phyloP scores from a whole-genome alignment of 345 rosid species.

The Aethionema arabicum region DNA sequence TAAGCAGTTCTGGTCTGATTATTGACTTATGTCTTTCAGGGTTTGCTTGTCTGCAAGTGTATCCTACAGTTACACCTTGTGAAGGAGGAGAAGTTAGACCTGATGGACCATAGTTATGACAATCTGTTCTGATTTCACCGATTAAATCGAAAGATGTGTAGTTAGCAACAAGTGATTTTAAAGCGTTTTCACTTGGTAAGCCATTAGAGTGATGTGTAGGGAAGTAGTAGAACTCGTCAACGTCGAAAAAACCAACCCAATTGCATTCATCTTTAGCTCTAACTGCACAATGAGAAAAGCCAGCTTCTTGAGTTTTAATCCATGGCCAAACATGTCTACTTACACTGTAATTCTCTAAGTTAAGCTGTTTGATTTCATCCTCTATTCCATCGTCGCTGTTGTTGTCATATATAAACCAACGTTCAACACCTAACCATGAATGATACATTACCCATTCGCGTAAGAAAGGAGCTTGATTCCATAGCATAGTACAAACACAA shows the following conservation, averaged over 20 bases:
- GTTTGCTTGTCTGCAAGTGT: constrained; percentile 80
- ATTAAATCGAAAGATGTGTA: constrained; percentile 52
- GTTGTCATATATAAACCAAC: constrained; percentile 97
- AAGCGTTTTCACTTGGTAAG: constrained; percentile 53
- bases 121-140: constrained; percentile 80
- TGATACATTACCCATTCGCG: constrained; percentile 90
- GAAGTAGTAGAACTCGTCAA: constrained; percentile 92
- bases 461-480: constrained; percentile 86
- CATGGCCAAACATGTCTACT: constrained; percentile 91
- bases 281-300: constrained; percentile 88
- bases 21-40: constrained; percentile 94
- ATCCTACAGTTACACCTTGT: constrained; percentile 79
- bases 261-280: constrained; percentile 73
- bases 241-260: constrained; percentile 96
- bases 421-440: constrained; percentile 85
- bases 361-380: constrained; percentile 59
- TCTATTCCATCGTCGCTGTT: constrained; percentile 75
- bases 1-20: constrained; percentile 59
- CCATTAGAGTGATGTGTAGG: constrained; percentile 44
- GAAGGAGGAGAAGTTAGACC: constrained; percentile 69
- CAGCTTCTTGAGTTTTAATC: constrained; percentile 97
- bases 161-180: constrained; percentile 60
- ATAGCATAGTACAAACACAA: constrained; percentile 88
- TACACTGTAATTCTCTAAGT: constrained; percentile 56
- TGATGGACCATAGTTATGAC: constrained; percentile 94